Evolutionary conservation across 306 rosid species (phyloP).

Genomic region (Dalbergia cochinchinensis): DNA sequence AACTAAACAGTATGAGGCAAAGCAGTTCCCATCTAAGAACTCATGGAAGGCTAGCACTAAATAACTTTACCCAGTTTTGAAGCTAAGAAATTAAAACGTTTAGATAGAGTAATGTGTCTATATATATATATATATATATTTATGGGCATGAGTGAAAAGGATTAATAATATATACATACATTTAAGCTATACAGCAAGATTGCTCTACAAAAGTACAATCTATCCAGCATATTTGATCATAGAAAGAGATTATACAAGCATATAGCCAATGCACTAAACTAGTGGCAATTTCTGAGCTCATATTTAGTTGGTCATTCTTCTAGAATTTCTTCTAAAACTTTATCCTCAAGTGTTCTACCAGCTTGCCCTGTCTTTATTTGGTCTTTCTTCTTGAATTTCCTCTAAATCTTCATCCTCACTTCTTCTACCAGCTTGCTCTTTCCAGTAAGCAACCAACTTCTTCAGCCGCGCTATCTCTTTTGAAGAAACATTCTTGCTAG

Average conservation of each 20-base stretch:
- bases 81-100: neutral
- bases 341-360: constrained; percentile 62
- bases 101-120: neutral
- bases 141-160: constrained; percentile 25
- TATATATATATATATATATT: too few relatives aligned
- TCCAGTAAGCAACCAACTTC: constrained; percentile 86
- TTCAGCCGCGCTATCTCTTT: constrained; percentile 90
- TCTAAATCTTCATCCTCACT: constrained; percentile 77
- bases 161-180: constrained; percentile 47
- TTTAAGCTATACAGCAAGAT: constrained; percentile 48
- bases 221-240: constrained; percentile 26
- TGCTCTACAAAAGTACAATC: constrained; percentile 38
- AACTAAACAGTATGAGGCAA: neutral
- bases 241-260: constrained; percentile 23
- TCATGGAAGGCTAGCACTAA: neutral
- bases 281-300: neutral
- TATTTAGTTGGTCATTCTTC: constrained; percentile 52
- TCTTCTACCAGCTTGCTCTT: constrained; percentile 92
- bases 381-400: constrained; percentile 82
- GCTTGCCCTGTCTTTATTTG: constrained; percentile 70
- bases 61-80: neutral
- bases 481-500: constrained; percentile 84
- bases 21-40: constrained; percentile 2
- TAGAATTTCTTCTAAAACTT: constrained; percentile 72
- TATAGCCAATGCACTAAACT: constrained; percentile 13